Base-by-base conservation (phyloP, 805 yeast genomes). In the Ogataea nakhonphanomensis region DNA sequence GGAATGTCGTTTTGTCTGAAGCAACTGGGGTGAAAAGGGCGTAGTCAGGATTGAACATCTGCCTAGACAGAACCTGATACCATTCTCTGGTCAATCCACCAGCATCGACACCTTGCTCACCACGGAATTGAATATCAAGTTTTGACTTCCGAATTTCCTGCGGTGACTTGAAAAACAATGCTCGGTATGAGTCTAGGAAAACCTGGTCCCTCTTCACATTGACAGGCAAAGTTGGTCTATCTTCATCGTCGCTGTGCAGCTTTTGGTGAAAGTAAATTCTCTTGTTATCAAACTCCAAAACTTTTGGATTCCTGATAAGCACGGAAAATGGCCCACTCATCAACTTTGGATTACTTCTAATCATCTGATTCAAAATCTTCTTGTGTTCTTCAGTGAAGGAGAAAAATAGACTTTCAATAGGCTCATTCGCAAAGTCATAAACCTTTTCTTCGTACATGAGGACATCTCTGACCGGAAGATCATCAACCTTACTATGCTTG, bases 11-110 rank as follows among this genome's bases (percentile, higher is more conserved):
- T 48, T 82, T 82, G 55, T 91, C 98, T 7, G 95, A 78, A 0
- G 95, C 85, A 31, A 89, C 95, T 0, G 98, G 96, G 1, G 84
- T 71, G 59, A 91, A 93, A 46, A 93, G 66, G 0, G 96, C 97
- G 65, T 89, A 89, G 55, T 88, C 95, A 0, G 98, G 95, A 58
- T 91, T 89, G 66, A 93, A 88, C 87, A 93, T 90, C 59, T 91
- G 97, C 46, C 96, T 73, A 0, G 96, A 81, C 33, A 93, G 64
- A 5, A 90, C 95, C 59, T 90, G 97, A 56, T 83, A 90, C 99
- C 99, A 93, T 61, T 93, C 99, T 55, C 99, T 73, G 0, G 97
- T 86, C 11, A 93, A 81, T 29, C 99, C 99, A 51, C 99, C 99
- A 3, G 96, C 99, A 70, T 93, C 99, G 35, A 93, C 86, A 51